These are phyloP conservation scores for Trichophyton simii DNA, from an alignment of 2,329 filamentous ascomycete genomes.

Conservation along the genomic window DNA sequence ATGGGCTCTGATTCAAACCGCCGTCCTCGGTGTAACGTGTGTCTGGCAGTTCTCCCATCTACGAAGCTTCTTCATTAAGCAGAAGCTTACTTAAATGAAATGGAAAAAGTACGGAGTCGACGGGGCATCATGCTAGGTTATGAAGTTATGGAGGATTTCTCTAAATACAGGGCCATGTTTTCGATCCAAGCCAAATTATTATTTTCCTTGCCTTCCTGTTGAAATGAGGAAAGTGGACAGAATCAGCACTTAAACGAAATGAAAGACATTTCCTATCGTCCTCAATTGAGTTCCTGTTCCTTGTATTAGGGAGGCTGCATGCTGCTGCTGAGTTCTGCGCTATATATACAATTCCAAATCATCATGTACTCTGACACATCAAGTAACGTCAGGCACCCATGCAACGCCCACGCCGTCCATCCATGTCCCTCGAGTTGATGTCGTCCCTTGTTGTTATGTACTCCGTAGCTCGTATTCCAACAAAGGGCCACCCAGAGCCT, in stretches of 20 bases:
- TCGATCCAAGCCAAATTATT: background rate
- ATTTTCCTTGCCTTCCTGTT: background rate
- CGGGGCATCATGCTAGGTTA: background rate
- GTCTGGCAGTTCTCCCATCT: constrained; percentile 96
- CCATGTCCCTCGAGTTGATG: no score
- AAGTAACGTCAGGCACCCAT: no score
- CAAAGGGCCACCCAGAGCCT: no score
- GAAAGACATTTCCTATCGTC: background rate
- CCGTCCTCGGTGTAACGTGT: constrained; percentile 73
- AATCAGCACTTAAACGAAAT: background rate
- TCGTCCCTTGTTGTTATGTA: no score
- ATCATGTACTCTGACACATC: background rate
- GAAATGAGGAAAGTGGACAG: background rate
- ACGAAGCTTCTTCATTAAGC: constrained; percentile 97
- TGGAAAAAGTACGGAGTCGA: background rate
- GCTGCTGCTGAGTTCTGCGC: background rate
- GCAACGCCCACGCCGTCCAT: no score
- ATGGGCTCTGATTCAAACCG: constrained; percentile 85
- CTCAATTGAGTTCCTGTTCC: background rate
- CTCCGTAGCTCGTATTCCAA: no score
- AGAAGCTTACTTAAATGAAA: constrained; percentile 72
- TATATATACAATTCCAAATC: background rate
- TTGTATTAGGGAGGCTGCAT: background rate
- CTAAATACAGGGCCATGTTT: background rate
- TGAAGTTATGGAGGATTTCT: constrained; percentile 1